Percentiles rank a stretch among this genome's conserved stretches.
Conservation (phyloP, 495 filamentous ascomycete species). For the Polyplosphaeria fusca region DNA sequence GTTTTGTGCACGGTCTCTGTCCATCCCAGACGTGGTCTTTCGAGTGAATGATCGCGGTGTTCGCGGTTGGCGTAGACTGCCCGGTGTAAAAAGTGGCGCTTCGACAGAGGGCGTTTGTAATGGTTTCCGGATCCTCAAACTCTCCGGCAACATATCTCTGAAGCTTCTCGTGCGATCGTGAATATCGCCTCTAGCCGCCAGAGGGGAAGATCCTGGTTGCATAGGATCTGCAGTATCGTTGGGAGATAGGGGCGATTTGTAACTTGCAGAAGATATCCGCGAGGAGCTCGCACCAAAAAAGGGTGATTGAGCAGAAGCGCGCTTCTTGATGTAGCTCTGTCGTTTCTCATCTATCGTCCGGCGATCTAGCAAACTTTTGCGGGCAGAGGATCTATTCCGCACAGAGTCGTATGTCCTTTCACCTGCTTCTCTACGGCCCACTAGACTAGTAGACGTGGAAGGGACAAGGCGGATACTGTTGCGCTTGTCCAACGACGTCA, state of each 20-base stretch:
- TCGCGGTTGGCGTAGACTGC: conserved; percentile 16
- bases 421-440: not conserved
- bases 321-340: conserved; percentile 37
- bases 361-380: conserved; percentile 33
- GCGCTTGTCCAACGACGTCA: conserved; percentile 28
- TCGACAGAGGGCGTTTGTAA: conserved; percentile 9
- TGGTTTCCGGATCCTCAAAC: conserved; percentile 13
- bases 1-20: conserved; percentile 1
- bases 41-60: not conserved
- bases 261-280: conserved; percentile 23
- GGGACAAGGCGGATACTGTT: conserved; percentile 36
- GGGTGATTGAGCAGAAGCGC: conserved; percentile 30
- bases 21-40: not conserved
- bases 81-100: not conserved
- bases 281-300: conserved; percentile 30
- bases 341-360: conserved; percentile 37
- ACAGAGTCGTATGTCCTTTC: not conserved
- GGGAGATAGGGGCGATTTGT: conserved; percentile 5
- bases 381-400: conserved; percentile 2
- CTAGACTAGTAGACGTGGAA: conserved; percentile 2
- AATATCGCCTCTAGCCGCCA: not conserved
- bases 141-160: conserved; percentile 1
- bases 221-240: not conserved
- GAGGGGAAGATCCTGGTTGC: not conserved
- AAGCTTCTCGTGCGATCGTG: not conserved